phyloP scores from a whole-genome alignment of 23 red algal genomes.

The Pyropia haitanensis region DNA sequence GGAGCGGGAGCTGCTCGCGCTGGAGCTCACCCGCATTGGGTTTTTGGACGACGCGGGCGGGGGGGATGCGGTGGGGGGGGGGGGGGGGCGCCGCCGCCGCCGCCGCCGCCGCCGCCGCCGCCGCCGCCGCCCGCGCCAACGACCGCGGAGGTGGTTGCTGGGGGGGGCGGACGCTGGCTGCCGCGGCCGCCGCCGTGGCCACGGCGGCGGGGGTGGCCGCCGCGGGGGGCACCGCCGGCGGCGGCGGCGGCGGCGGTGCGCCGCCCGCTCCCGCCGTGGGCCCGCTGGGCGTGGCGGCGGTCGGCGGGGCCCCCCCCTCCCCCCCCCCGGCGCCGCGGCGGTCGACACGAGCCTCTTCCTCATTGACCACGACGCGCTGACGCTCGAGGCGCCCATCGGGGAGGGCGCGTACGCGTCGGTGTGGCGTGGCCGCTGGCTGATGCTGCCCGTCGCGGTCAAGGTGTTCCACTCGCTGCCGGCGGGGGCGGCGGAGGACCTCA shows the following conservation, averaged over 20 bases:
- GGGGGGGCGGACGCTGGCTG: too few species aligned
- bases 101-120: not conserved
- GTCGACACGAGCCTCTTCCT: constrained; percentile 24
- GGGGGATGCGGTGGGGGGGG: not conserved
- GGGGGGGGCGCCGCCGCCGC: not conserved
- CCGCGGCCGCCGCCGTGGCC: too few species aligned
- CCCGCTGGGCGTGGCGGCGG: too few species aligned
- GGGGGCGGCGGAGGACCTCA: not conserved
- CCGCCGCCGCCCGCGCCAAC: not conserved
- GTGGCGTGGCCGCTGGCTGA: constrained; percentile 52
- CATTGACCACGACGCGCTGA: constrained; percentile 61
- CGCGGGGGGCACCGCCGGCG: too few species aligned
- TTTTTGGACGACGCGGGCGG: not conserved
- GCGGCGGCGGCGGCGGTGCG: too few species aligned
- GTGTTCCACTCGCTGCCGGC: constrained; percentile 22
- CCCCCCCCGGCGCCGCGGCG: too few species aligned
- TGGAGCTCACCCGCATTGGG: constrained; percentile 43
- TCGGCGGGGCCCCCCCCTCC: too few species aligned
- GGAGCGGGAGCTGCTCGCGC: constrained; percentile 49
- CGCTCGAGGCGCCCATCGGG: constrained; percentile 51
- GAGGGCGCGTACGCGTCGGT: constrained; percentile 64
- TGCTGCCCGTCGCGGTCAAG: constrained; percentile 73
- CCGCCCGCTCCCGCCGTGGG: too few species aligned
- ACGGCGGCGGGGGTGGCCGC: too few species aligned
- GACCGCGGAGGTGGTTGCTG: too few species aligned